phyloP scores from a whole-genome alignment of 164 flowering plant species.

The Warburgia ugandensis region DNA sequence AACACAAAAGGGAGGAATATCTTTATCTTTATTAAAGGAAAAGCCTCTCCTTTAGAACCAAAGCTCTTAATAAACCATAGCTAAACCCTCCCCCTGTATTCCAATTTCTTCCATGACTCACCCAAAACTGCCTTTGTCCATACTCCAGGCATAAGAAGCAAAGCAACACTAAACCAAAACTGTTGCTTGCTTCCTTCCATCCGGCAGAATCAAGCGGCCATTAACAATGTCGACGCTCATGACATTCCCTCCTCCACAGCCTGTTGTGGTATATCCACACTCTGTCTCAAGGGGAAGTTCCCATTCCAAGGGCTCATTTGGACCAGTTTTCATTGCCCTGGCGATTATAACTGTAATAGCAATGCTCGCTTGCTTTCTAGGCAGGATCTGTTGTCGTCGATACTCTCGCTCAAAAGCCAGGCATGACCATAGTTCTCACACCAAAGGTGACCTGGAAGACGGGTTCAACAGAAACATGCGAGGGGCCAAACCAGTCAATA shows the following conservation, averaged over 20 bases:
- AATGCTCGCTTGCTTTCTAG: conserved; percentile 59
- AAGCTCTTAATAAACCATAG: not conserved
- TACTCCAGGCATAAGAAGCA: conserved; percentile 17
- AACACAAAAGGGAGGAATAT: conserved; percentile 10
- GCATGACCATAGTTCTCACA: conserved; percentile 8
- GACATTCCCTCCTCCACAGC: too few species aligned
- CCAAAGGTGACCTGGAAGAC: conserved; percentile 24
- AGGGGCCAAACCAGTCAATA: conserved; percentile 17
- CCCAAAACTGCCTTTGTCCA: too few species aligned
- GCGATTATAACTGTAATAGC: conserved; percentile 60
- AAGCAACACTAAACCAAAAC: not conserved
- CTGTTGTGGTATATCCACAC: conserved; percentile 21
- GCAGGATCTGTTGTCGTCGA: conserved; percentile 48
- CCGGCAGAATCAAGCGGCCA: not conserved
- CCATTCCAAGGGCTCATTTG: conserved; percentile 62
- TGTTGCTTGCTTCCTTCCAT: not conserved
- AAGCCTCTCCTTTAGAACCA: not conserved
- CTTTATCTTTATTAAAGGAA: conserved; percentile 21
- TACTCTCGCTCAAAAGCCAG: conserved; percentile 9
- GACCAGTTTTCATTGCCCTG: conserved; percentile 66
- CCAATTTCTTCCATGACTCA: conserved; percentile 1
- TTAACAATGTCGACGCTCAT: too few species aligned
- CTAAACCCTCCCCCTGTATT: too few species aligned
- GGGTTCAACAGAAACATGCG: conserved; percentile 38
- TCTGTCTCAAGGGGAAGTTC: conserved; percentile 8